These are phyloP conservation scores for Fusarium sp. DNA, from an alignment of 2,329 filamentous ascomycete genomes.

Conservation along the genomic window DNA sequence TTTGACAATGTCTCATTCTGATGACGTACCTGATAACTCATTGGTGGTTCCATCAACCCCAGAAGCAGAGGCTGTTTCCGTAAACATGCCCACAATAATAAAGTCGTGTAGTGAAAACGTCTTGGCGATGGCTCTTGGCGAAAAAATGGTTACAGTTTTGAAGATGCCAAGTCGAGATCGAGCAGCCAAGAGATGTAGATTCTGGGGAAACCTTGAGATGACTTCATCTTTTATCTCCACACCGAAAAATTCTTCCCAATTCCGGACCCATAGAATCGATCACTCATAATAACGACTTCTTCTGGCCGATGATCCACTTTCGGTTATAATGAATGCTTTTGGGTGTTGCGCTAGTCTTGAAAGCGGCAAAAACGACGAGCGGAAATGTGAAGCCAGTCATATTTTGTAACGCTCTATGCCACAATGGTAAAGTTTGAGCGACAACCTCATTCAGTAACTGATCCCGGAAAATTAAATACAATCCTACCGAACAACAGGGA, in stretches of 20 bases:
- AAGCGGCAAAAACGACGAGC: neutral
- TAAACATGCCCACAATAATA: neutral
- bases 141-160: neutral
- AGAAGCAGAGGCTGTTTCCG: neutral
- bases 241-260: neutral
- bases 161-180: slow-evolving; percentile 9
- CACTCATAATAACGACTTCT: neutral
- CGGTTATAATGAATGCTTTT: neutral
- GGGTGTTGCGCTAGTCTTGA: neutral
- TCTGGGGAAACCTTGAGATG: neutral
- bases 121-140: slow-evolving; percentile 5
- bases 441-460: too few species aligned
- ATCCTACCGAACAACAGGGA: too few species aligned
- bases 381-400: too few species aligned
- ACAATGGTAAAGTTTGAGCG: too few species aligned
- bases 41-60: neutral
- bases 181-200: slow-evolving; percentile 4
- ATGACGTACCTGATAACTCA: neutral
- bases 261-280: slow-evolving; percentile 2
- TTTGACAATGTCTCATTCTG: fast-evolving
- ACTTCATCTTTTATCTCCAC: slow-evolving; percentile 12
- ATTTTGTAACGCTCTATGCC: too few species aligned
- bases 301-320: neutral
- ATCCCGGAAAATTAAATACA: too few species aligned
- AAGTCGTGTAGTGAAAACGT: too few species aligned